These are phyloP conservation scores for Annulohypoxylon bovei DNA, from an alignment of 495 filamentous ascomycete species.

Conservation along the genomic window DNA sequence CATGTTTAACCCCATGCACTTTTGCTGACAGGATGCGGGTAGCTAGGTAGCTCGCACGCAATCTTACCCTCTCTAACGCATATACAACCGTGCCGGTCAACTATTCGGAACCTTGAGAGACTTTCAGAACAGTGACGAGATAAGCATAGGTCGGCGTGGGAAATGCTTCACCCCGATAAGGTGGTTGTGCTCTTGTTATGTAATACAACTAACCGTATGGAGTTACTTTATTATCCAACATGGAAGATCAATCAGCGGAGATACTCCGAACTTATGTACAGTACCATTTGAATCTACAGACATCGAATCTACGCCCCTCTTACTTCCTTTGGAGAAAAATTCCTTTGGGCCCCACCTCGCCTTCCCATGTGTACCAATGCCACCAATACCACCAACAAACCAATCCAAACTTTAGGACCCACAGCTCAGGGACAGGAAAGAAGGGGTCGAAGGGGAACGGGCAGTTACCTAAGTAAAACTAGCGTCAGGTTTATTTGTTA, in stretches of 20 bases:
- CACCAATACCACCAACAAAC: slow-evolving; percentile 1
- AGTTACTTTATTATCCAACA: slow-evolving; percentile 32
- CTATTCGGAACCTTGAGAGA: slow-evolving; percentile 6
- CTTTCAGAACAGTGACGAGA: background rate
- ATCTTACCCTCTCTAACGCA: slow-evolving; percentile 18
- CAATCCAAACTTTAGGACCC: slow-evolving; percentile 2
- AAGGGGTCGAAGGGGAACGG: background rate
- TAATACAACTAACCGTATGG: slow-evolving; percentile 30
- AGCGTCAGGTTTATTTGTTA: slow-evolving; percentile 11
- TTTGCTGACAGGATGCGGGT: slow-evolving; percentile 29
- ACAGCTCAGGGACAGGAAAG: slow-evolving; percentile 20
- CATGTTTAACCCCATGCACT: slow-evolving; percentile 3
- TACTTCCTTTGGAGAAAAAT: slow-evolving; percentile 31
- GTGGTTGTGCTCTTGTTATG: slow-evolving; percentile 14
- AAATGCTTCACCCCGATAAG: slow-evolving; percentile 21
- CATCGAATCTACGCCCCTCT: slow-evolving; percentile 20
- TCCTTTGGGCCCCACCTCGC: slow-evolving; percentile 27
- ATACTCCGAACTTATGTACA: slow-evolving; percentile 41
- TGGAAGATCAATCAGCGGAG: slow-evolving; percentile 27
- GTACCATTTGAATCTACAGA: background rate
- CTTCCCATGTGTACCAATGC: background rate
- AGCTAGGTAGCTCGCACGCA: slow-evolving; percentile 7
- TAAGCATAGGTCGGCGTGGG: slow-evolving; percentile 4
- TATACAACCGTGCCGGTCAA: slow-evolving; percentile 12
- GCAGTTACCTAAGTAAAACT: slow-evolving; percentile 11